Percentiles rank a stretch among this genome's conserved stretches.
Evolutionary conservation across 768 basidiomycete species (phyloP).

Genomic region (Leccinum truebloodii): DNA sequence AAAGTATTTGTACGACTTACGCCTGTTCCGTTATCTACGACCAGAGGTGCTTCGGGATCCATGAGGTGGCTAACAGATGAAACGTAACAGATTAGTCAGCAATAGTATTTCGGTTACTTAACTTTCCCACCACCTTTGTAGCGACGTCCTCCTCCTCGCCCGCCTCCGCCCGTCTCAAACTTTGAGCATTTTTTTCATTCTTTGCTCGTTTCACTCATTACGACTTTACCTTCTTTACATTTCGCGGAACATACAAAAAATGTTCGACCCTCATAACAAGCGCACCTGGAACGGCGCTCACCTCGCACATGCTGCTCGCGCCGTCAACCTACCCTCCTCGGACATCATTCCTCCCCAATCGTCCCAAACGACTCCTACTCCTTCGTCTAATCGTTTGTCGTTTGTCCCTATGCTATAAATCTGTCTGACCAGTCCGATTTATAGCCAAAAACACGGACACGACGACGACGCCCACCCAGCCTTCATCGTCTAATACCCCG

Average conservation of each 20-base stretch:
- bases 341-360: neutral
- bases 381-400: constrained; percentile 3
- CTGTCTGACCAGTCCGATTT: constrained; percentile 1
- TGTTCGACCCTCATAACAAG: constrained; percentile 20
- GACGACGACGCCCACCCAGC: neutral
- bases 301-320: constrained; percentile 14
- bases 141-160: neutral
- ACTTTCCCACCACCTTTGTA: neutral
- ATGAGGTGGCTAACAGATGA: constrained; percentile 14
- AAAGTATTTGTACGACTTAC: constrained; percentile 43
- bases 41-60: constrained; percentile 51
- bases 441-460: constrained; percentile 5
- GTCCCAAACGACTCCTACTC: neutral
- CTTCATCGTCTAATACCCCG: constrained; percentile 12
- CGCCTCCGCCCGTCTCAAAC: neutral
- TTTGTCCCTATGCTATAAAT: neutral
- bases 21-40: constrained; percentile 89
- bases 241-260: constrained; percentile 2
- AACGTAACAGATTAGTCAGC: constrained; percentile 13
- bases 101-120: neutral
- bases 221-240: constrained; percentile 3
- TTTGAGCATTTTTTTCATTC: neutral
- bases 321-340: neutral
- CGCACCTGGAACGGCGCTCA: constrained; percentile 14
- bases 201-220: constrained; percentile 27